Evolutionary conservation across 2,329 filamentous ascomycete genomes (phyloP).

Genomic region (Aspergillus japonicus): DNA sequence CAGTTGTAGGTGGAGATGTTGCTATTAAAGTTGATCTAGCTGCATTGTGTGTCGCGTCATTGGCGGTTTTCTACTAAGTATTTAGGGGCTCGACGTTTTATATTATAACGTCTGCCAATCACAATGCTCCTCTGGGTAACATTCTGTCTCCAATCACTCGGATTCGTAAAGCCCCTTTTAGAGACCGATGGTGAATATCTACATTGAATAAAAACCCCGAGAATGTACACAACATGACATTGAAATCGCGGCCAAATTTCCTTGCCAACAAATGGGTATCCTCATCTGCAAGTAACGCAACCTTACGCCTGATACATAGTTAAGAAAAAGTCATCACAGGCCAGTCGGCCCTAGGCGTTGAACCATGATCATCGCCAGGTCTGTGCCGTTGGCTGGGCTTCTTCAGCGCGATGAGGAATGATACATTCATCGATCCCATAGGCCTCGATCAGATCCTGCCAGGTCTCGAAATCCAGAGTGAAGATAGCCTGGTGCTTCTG

Average conservation of each 20-base stretch:
- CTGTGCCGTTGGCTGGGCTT: constrained; percentile 50
- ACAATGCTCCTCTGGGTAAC: no score
- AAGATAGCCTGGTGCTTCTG: constrained; percentile 83
- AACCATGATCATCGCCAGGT: constrained; percentile 63
- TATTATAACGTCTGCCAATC: no score
- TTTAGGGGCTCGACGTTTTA: no score
- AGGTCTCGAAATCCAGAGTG: constrained; percentile 79
- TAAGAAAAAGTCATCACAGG: background rate
- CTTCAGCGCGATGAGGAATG: constrained; percentile 76
- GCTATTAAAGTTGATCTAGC: no score
- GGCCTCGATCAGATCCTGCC: constrained; percentile 72
- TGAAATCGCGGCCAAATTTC: background rate
- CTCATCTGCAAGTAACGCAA: constrained; percentile 5
- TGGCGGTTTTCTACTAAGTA: no score
- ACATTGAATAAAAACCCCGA: background rate
- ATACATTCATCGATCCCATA: constrained; percentile 77
- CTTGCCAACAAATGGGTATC: constrained; percentile 16
- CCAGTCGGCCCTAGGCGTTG: background rate
- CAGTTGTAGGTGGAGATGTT: no score
- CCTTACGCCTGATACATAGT: constrained; percentile 6
- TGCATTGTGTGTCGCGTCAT: no score
- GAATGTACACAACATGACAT: background rate
- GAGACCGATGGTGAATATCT: background rate
- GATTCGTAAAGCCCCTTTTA: no score
- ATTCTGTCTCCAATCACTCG: no score